Percentiles rank a stretch among this genome's conserved stretches.
Evolutionary conservation across 257 asterid species (phyloP).

Genomic region (Galeopsis tetrahit): DNA sequence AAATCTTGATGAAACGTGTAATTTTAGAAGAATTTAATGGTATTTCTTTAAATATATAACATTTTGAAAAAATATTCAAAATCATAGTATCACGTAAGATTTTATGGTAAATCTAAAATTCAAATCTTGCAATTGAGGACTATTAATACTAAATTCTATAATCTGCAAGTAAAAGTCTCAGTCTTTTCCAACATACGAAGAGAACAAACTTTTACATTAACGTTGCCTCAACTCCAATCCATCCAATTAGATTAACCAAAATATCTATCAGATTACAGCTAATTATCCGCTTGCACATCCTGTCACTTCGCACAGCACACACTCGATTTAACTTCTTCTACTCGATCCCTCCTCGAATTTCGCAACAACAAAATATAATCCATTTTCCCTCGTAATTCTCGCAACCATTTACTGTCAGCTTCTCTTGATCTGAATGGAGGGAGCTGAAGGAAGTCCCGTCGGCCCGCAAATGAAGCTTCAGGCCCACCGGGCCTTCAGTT

Average conservation of each 20-base stretch:
- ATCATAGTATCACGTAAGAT: no score
- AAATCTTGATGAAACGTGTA: no score
- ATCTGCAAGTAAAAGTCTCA: neutral
- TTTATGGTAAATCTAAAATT: neutral
- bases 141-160: neutral
- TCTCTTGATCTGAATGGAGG: constrained; percentile 60
- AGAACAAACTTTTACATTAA: neutral
- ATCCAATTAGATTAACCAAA: constrained; percentile 20
- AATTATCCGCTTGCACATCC: constrained; percentile 35
- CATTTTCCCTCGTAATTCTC: constrained; percentile 36
- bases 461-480: constrained; percentile 50
- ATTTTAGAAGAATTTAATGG: no score
- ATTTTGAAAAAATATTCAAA: no score
- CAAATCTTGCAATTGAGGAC: constrained; percentile 15
- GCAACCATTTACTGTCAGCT: constrained; percentile 32
- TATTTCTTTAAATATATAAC: no score
- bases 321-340: neutral
- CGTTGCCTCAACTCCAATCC: constrained; percentile 33
- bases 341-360: constrained; percentile 32
- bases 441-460: constrained; percentile 62
- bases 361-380: constrained; percentile 24
- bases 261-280: constrained; percentile 42
- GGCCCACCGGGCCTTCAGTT: constrained; percentile 44
- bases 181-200: constrained; percentile 17
- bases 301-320: constrained; percentile 35